Evolutionary conservation across 495 filamentous ascomycete species (phyloP).

Genomic region (Chaetomium fimeti): DNA sequence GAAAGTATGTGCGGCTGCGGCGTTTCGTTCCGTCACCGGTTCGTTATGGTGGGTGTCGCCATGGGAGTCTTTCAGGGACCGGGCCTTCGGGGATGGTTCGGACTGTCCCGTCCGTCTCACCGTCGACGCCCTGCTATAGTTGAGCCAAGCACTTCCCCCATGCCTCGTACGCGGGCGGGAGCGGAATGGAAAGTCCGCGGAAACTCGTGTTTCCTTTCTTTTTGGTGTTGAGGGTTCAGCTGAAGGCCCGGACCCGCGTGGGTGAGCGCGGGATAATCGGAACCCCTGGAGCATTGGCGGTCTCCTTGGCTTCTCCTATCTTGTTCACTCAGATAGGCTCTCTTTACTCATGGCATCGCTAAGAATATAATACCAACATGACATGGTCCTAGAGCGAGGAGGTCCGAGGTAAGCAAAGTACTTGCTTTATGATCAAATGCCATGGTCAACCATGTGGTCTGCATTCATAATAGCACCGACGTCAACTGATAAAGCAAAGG

Average conservation of each 20-base stretch:
- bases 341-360: not conserved
- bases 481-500: not conserved
- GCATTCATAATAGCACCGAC: too few species aligned
- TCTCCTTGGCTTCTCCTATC: not conserved
- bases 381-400: too few species aligned
- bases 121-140: slow-evolving; percentile 3
- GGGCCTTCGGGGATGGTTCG: not conserved
- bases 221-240: not conserved
- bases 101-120: not conserved
- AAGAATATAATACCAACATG: not conserved
- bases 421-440: too few species aligned
- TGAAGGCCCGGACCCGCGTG: not conserved
- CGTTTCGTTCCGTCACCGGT: not conserved
- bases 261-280: not conserved
- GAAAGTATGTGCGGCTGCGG: not conserved
- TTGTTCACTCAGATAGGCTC: not conserved
- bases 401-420: too few species aligned
- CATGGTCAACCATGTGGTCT: not conserved
- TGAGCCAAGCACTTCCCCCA: not conserved
- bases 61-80: not conserved
- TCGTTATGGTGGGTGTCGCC: not conserved
- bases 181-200: not conserved
- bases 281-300: too few species aligned
- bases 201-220: not conserved
- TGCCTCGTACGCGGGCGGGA: not conserved